Evolutionary conservation across 2,329 filamentous ascomycete genomes (phyloP), one percentile per base, ranked within the genome.

Genomic region (Fonsecaea erecta): DNA sequence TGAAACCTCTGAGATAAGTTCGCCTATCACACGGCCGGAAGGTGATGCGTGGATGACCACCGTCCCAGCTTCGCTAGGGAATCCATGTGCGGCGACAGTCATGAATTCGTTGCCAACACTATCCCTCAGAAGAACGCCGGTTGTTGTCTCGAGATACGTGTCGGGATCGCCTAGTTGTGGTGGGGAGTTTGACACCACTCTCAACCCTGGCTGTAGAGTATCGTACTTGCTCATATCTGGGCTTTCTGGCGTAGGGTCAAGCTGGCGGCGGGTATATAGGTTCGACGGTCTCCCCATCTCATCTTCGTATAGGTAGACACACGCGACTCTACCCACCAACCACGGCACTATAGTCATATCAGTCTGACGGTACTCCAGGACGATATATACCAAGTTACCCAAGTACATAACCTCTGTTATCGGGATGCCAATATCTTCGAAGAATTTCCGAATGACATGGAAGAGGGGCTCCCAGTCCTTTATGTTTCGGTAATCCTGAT

Each of bases 391-490:
- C 2, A 18, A 4, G 37, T 40, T 40, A 6, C 14, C 37, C 2
- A 18, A 2, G 16, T 40, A 40, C 16, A 40, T 40, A 4, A 40
- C 37, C 37, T 40, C 37, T 40, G 37, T 40, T 3, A 40, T 40
- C 37, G 14, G 16, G 37, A 40, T 8, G 3, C 28, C 28, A 9
- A 55, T n/a, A 9, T 34, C 28, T 18, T 26, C 6, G 35, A 34
- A 55, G 35, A 35, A 30, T 28, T 24, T 5, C 12, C 21, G 34
- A 21, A 55, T 55, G 52, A 55, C 18, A 7, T 55, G 28, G 52
- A 55, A 55, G 28, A 55, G 52, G 28, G 52, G 52, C 28, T 18
- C 21, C 52, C 52, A 55, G 9, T 55, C 52, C 52, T 55, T 6
- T 30, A 55, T 55, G 11, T 35, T 16, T 35, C 28, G 12, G 28